phyloP scores from a whole-genome alignment of 2,329 filamentous ascomycete species.

The Venturia pyrina region DNA sequence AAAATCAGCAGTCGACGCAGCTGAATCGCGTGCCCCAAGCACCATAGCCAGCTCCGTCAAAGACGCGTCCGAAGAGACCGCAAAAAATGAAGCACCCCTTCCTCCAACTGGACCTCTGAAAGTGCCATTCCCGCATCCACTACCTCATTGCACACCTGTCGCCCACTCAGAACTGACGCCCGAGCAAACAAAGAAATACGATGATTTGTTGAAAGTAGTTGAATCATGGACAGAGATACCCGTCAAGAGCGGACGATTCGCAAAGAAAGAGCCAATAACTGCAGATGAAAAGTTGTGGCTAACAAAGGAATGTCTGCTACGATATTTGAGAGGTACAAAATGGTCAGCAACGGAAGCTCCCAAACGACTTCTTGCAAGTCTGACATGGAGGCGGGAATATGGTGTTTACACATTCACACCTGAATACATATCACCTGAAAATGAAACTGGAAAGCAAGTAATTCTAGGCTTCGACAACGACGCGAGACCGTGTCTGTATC shows the following conservation, averaged over 20 bases:
- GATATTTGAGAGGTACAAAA: constrained; percentile 88
- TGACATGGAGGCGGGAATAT: constrained; percentile 86
- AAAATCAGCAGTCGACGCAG: not conserved
- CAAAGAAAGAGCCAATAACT: constrained; percentile 53
- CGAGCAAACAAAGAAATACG: constrained; percentile 77
- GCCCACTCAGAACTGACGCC: constrained; percentile 52
- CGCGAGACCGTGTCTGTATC: constrained; percentile 79
- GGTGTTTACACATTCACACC: constrained; percentile 68
- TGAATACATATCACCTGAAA: constrained; percentile 86
- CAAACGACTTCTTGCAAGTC: constrained; percentile 68
- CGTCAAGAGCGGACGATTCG: constrained; percentile 49
- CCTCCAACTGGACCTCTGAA: constrained; percentile 25
- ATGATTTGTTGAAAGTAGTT: constrained; percentile 59
- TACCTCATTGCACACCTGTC: constrained; percentile 47
- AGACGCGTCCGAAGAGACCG: constrained; percentile 2
- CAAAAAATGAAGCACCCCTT: constrained; percentile 8
- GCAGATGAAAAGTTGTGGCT: constrained; percentile 83
- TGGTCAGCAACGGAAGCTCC: constrained; percentile 70
- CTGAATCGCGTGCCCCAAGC: not conserved
- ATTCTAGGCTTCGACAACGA: constrained; percentile 79
- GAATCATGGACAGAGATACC: constrained; percentile 62
- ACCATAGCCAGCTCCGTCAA: not conserved
- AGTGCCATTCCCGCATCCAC: constrained; percentile 50
- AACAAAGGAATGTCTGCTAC: constrained; percentile 81
- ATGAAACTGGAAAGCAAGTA: constrained; percentile 93